Base-by-base conservation (phyloP, 1,284 basidiomycete species). In the Cutaneotrichosporon cutaneum region DNA sequence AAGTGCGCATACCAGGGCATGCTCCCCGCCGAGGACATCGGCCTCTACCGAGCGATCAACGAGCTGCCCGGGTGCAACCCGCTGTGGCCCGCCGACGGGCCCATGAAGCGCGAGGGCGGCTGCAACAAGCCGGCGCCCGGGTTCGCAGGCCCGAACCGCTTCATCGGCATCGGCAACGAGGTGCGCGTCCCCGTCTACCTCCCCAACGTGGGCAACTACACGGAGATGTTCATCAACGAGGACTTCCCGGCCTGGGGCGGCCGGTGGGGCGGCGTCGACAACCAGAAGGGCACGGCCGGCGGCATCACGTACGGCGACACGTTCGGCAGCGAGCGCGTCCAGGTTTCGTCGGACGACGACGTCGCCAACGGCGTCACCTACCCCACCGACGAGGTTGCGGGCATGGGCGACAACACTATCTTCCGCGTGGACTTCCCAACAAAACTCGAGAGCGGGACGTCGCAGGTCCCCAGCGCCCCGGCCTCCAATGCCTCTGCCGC, bases 11-110 rank as follows among this genome's bases (percentile, higher is more conserved):
- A 52, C 56, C 51, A 60, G 53, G 59, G 58, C 42, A 36, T 45
- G 47, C 50, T 65, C 53, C 64, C 61, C 32, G 54, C 47, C 21
- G 64, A 65, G 56, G 64, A 65, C 24, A 44, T 62, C 2, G 64
- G 64, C 22, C 16, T 58, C 18, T 47, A 56, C 50, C 47, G 50
- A 14, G 24, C 61, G 2, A 51, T 65, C 47, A 27, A 54, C 52
- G 21, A 58, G 39, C 52, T 65, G 3, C 64, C 64, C 0, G 64
- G 64, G 16, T 65, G 64, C 52, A 59, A 58, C 56, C 60, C 60
- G 3, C 39, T 54, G 21, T 65, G 64, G 64, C 24, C 54, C 26
- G 27, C 21, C 18, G 22, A 52, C 45, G 35, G n/a, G 5, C 55
- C 52, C 2, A 45, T 42, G 9, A 21, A 21, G 14, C 60, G 60